Evolutionary conservation across 257 asterid species (phyloP).

Genomic region (Jacaranda copaia): DNA sequence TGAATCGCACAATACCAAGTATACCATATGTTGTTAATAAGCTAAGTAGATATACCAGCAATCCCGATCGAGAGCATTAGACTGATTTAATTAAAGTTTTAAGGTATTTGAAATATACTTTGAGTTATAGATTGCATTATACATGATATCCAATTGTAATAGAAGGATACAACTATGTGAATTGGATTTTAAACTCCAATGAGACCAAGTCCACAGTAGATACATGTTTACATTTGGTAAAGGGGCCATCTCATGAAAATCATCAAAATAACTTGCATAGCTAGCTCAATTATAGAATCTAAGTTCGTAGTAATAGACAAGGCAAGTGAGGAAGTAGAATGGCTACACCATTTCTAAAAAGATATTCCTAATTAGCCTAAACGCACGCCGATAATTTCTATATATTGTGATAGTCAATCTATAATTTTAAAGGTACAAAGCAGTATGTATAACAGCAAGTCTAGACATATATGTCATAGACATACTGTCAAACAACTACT

Average conservation of each 20-base stretch:
- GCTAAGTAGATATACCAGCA: conserved; percentile 15
- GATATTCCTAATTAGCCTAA: not conserved
- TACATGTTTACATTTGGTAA: not conserved
- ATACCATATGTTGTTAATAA: not conserved
- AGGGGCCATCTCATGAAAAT: no score
- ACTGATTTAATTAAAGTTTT: not conserved
- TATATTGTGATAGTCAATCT: not conserved
- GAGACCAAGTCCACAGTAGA: not conserved
- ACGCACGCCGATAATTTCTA: not conserved
- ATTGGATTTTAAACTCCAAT: not conserved
- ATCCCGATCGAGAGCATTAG: not conserved
- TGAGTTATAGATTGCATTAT: not conserved
- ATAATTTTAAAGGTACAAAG: not conserved
- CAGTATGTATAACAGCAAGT: not conserved
- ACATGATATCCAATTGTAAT: not conserved
- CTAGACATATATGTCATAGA: not conserved
- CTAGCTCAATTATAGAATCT: not conserved
- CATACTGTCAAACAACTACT: not conserved
- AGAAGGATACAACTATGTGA: not conserved
- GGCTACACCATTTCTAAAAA: not conserved
- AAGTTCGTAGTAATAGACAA: not conserved
- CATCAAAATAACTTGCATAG: not conserved
- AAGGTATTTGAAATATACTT: not conserved
- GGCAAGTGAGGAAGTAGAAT: not conserved
- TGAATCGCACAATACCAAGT: not conserved